Evolutionary conservation across 225 moss, liverwort and hornwort species (phyloP).

Genomic region (Polytrichum commune): DNA sequence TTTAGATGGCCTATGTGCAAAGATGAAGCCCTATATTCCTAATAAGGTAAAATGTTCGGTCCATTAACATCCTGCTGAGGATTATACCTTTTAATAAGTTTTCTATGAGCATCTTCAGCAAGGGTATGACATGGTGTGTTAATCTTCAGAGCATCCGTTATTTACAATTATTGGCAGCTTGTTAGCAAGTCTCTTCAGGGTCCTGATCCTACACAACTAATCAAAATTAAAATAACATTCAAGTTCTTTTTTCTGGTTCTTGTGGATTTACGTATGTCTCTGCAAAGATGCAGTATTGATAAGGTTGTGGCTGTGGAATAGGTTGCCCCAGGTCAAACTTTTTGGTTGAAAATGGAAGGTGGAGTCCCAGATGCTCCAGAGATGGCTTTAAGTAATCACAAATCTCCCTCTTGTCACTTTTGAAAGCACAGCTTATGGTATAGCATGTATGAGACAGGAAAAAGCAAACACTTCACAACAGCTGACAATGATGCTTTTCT

Average conservation of each 20-base stretch:
- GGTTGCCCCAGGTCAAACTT: slow-evolving; percentile 38
- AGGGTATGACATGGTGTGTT: too few relatives aligned
- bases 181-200: too few relatives aligned
- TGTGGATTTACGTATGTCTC: background rate
- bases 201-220: too few relatives aligned
- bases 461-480: too few relatives aligned
- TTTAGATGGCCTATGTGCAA: slow-evolving; percentile 76
- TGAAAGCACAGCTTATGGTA: background rate
- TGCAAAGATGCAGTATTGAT: background rate
- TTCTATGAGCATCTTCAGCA: background rate
- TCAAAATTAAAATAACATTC: too few relatives aligned
- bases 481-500: background rate
- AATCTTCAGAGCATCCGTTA: too few relatives aligned
- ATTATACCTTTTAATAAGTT: background rate
- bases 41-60: slow-evolving; percentile 20
- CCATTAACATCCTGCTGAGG: too few relatives aligned
- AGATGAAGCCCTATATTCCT: slow-evolving; percentile 62
- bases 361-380: slow-evolving; percentile 45
- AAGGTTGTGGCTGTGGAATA: slow-evolving; percentile 15
- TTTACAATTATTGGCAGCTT: too few relatives aligned
- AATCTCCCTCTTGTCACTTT: background rate
- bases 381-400: slow-evolving; percentile 33
- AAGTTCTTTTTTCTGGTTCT: too few relatives aligned
- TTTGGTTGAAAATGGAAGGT: slow-evolving; percentile 57
- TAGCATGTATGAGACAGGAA: too few relatives aligned